Evolutionary conservation across 139 green algal species (phyloP), one percentile per base, ranked within the genome.

Genomic region (Chlamydomonas sp.): DNA sequence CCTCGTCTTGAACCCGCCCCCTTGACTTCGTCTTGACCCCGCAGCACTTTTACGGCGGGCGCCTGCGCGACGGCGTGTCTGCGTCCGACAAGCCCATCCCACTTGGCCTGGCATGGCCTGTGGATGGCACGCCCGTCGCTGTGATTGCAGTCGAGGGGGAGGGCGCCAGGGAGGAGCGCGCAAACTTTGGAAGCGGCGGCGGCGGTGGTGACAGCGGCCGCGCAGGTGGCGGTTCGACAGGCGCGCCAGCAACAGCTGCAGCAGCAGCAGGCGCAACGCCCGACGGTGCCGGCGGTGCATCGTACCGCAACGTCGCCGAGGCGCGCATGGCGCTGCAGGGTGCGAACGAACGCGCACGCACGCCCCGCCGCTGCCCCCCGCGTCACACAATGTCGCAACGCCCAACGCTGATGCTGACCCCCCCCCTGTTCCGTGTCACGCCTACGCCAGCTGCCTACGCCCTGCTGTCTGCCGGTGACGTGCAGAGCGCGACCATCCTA

Each of bases 251-350:
- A 24, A 63, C 24, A 24, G 22, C 34, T 49, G 16, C 16, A 48
- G 16, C 33, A 28, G 10, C 33, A 13, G 3, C 29, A 58, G 36
- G 64, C 31, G 20, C 31, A 13, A 33, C 58, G 24, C 5, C 61
- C 35, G 30, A 72, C 54, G 28, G 68, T 5, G 54, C 20, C 2
- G 66, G 62, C 58, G 71, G 65, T 10, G 67, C 58, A 5, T 90
- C 79, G 20, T 86, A 82, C 68, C 78, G 71, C 37, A 96, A 94
- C 73, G 48, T 62, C 34, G 58, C 47, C 1, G 86, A 96, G 76
- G 88, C 88, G 1, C 71, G 78, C 31, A 16, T 87, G 30, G 86
- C 82, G 1, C 43, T 94, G 43, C 54, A 69, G 62, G 62, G n/a
- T n/a, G n/a, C n/a, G n/a, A n/a, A n/a, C n/a, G n/a, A n/a, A n/a